phyloP scores from a whole-genome alignment of 2,329 filamentous ascomycete genomes.

The Celoporthe dispersa region DNA sequence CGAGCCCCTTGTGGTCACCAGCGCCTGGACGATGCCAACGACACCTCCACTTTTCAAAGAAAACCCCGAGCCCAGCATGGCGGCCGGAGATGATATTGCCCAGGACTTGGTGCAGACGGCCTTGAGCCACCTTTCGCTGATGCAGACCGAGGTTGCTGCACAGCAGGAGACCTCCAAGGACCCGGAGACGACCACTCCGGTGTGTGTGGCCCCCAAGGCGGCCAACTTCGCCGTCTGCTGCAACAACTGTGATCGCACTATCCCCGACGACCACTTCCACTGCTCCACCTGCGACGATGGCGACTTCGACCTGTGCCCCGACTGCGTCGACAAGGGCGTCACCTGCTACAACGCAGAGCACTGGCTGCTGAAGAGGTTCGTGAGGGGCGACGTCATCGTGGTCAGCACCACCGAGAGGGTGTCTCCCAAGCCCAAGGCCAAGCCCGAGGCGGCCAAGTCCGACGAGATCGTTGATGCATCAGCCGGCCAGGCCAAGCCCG shows the following conservation, averaged over 20 bases:
- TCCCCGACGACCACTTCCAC: conserved; percentile 87
- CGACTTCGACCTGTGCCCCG: conserved; percentile 89
- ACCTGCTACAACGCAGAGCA: conserved; percentile 80
- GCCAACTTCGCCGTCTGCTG: conserved; percentile 84
- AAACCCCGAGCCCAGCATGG: conserved; percentile 9
- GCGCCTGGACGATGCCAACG: background rate
- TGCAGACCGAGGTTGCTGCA: background rate
- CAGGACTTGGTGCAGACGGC: conserved; percentile 19
- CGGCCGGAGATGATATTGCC: background rate
- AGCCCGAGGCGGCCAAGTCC: conserved; percentile 33
- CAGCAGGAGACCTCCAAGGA: conserved; percentile 16
- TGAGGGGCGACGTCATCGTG: conserved; percentile 77
- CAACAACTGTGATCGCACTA: conserved; percentile 82
- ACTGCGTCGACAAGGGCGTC: conserved; percentile 75
- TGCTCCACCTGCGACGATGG: conserved; percentile 92
- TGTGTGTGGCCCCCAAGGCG: conserved; percentile 24
- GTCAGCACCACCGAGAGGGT: conserved; percentile 86
- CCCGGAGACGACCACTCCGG: conserved; percentile 7
- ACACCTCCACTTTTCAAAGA: too few relatives aligned
- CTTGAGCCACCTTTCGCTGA: conserved; percentile 22
- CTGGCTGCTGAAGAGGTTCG: conserved; percentile 91
- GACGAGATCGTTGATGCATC: conserved; percentile 10
- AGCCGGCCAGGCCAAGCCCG: conserved; percentile 10
- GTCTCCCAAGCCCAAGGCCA: conserved; percentile 61
- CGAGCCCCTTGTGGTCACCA: background rate